Conservation (phyloP, 116 monocot genomes). For the Phalaenopsis hybrid region DNA sequence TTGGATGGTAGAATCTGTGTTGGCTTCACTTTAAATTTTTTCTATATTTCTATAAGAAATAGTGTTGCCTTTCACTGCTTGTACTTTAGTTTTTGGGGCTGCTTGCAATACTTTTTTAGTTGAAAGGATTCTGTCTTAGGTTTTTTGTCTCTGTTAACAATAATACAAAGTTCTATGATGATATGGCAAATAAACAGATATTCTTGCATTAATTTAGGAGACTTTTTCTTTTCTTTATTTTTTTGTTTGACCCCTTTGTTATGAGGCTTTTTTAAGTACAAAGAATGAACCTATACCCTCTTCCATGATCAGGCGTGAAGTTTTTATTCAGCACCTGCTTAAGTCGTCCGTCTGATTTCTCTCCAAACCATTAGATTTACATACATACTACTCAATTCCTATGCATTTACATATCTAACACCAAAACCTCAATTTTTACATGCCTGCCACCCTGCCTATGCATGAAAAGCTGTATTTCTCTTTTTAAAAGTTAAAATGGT, state of each 20-base stretch:
- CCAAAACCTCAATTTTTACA: too few relatives aligned
- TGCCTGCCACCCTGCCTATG: too few relatives aligned
- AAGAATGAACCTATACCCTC: neutral
- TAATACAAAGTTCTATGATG: neutral
- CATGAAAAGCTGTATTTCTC: too few relatives aligned
- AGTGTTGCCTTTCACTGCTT: neutral
- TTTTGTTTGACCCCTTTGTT: too few relatives aligned
- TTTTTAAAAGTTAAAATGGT: too few relatives aligned
- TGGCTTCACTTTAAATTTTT: neutral
- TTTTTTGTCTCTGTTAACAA: neutral
- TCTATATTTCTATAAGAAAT: neutral
- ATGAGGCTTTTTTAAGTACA: neutral
- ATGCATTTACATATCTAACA: too few relatives aligned
- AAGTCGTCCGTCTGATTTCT: neutral
- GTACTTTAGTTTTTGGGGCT: neutral
- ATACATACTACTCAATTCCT: too few relatives aligned
- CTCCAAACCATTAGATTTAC: neutral
- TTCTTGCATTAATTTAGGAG: neutral
- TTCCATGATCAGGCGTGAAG: neutral
- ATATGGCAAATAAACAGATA: neutral
- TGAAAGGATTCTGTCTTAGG: neutral
- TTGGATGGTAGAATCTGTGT: too few relatives aligned
- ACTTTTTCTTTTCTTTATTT: neutral
- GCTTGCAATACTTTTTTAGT: too few relatives aligned
- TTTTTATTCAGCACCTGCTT: neutral